Percentiles rank a stretch among this genome's conserved stretches.
Conservation (phyloP, 768 basidiomycete species). For the Suillus spraguei region DNA sequence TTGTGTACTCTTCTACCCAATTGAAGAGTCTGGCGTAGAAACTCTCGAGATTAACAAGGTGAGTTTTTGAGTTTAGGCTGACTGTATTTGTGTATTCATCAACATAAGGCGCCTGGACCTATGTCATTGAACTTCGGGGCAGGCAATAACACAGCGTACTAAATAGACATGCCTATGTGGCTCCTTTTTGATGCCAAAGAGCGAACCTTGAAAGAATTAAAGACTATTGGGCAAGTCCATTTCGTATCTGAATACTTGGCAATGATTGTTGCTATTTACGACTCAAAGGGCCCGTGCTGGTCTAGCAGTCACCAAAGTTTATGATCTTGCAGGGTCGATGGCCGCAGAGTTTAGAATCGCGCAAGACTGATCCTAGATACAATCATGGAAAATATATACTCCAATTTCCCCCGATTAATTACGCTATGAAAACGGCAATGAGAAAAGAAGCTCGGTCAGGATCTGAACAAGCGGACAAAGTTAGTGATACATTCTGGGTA, state of each 20-base stretch:
- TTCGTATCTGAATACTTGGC: not conserved
- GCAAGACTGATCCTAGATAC: not conserved
- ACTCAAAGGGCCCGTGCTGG: not conserved
- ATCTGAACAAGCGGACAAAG: too few relatives aligned
- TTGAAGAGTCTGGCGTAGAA: constrained; percentile 11
- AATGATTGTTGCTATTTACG: not conserved
- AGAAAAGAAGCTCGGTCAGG: too few relatives aligned
- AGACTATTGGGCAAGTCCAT: not conserved
- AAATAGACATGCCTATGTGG: not conserved
- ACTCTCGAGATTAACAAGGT: not conserved
- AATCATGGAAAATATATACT: not conserved
- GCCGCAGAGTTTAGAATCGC: not conserved
- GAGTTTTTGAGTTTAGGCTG: not conserved
- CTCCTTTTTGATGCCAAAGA: not conserved
- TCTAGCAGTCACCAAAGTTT: not conserved
- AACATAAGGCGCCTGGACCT: constrained; percentile 42
- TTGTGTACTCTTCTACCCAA: constrained; percentile 21
- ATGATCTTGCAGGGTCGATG: not conserved
- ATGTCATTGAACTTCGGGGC: constrained; percentile 36
- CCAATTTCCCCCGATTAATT: not conserved
- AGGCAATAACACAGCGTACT: not conserved
- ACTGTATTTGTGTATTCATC: constrained; percentile 9
- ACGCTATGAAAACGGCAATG: not conserved
- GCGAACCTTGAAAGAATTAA: not conserved
- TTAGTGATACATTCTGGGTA: too few relatives aligned